A percentile compares a stretch with the other conserved stretches of the same genome.
Conservation (phyloP, 164 flowering plant species). For the Vitis rotundifolia region DNA sequence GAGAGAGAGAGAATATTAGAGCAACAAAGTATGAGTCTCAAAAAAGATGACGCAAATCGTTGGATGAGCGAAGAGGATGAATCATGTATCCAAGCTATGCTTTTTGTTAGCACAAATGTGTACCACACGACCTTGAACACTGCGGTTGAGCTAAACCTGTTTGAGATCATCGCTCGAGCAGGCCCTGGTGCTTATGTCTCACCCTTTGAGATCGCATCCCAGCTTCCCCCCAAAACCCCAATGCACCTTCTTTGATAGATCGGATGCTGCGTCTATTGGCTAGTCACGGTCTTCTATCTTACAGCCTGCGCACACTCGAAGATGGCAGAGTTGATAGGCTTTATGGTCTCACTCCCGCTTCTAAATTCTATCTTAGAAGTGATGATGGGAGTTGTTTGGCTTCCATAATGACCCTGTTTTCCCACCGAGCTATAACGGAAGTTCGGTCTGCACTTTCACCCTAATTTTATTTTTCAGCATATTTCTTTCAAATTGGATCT, state of each 20-base stretch:
- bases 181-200: conserved; percentile 19
- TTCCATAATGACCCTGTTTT: background rate
- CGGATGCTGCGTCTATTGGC: conserved; percentile 26
- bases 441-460: conserved; percentile 1
- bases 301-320: background rate
- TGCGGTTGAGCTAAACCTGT: conserved; percentile 18
- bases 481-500: too few species aligned
- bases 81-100: conserved; percentile 2
- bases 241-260: conserved; percentile 13
- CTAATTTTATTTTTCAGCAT: too few species aligned
- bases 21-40: too few species aligned
- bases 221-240: conserved; percentile 16
- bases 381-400: conserved; percentile 1
- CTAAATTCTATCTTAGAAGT: conserved; percentile 3
- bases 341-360: conserved; percentile 6
- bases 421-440: background rate
- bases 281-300: conserved; percentile 14
- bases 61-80: background rate
- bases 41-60: too few species aligned
- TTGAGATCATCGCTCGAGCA: conserved; percentile 22
- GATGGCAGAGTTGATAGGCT: conserved; percentile 8
- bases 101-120: background rate
- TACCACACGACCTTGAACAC: conserved; percentile 7
- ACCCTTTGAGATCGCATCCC: conserved; percentile 24
- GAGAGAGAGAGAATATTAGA: too few species aligned